Evolutionary conservation across 148 eudicot genomes (phyloP).

Genomic region (Bassia scoparia): DNA sequence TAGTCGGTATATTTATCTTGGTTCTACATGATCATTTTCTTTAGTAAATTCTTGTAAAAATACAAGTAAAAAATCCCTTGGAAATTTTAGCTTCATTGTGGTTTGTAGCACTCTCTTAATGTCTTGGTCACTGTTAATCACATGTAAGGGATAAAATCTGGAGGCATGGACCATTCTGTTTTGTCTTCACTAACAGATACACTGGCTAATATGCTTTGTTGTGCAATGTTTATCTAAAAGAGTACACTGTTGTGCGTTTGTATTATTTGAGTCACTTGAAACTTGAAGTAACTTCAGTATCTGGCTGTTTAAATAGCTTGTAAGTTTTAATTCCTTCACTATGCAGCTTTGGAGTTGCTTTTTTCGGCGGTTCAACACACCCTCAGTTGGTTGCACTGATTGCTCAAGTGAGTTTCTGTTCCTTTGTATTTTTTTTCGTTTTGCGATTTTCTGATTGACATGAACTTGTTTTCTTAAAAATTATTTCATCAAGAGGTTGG

Average conservation of each 20-base stretch:
- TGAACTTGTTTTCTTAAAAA: no score
- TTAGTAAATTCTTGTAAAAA: no score
- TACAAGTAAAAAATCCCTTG: no score
- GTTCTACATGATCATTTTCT: no score
- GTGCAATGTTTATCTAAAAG: background rate
- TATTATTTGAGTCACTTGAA: conserved; percentile 8
- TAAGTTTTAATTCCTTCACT: conserved; percentile 7
- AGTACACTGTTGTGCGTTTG: background rate
- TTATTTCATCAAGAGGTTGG: no score
- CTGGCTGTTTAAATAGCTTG: background rate
- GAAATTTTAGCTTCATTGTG: no score
- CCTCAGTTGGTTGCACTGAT: conserved; percentile 86
- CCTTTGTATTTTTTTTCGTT: background rate
- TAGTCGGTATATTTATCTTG: no score
- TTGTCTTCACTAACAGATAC: background rate
- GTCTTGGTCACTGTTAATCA: no score
- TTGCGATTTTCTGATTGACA: no score
- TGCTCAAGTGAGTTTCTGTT: conserved; percentile 70
- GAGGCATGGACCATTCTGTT: no score
- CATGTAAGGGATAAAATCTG: no score
- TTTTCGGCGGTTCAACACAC: conserved; percentile 60
- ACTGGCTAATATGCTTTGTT: background rate
- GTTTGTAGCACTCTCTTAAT: no score
- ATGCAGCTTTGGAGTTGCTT: conserved; percentile 84
- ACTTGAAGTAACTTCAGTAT: background rate